A percentile compares a stretch with the other conserved stretches of the same genome.
Conservation (phyloP, 352 stramenopile genomes). For the Pythium periplocum region DNA sequence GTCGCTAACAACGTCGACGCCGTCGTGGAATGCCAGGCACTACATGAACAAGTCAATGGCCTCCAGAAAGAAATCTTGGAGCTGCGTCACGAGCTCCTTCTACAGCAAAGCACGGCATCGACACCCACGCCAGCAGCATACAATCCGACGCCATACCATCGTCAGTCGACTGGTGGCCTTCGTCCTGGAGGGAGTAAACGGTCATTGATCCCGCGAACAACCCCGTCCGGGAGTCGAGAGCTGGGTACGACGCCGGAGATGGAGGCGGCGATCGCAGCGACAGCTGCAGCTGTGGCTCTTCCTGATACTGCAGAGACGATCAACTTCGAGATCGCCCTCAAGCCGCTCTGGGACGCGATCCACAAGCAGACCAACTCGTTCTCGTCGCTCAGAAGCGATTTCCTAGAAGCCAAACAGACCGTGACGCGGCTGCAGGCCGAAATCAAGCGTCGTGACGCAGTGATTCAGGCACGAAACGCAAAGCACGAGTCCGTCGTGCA, state of each 20-base stretch:
- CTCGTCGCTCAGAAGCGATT: slow-evolving; percentile 45
- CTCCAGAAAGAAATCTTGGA: slow-evolving; percentile 79
- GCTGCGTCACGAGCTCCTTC: slow-evolving; percentile 68
- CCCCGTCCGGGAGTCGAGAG: background rate
- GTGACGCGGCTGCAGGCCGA: slow-evolving; percentile 65
- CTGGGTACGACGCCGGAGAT: slow-evolving; percentile 18
- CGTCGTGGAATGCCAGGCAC: slow-evolving; percentile 70
- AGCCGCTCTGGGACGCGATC: slow-evolving; percentile 72
- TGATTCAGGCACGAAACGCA: slow-evolving; percentile 70
- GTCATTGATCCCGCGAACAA: slow-evolving; percentile 4
- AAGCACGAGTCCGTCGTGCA: slow-evolving; percentile 74
- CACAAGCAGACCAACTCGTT: slow-evolving; percentile 79
- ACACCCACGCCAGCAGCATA: slow-evolving; percentile 11
- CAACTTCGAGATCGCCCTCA: slow-evolving; percentile 34
- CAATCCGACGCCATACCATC: slow-evolving; percentile 52
- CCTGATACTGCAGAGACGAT: slow-evolving; percentile 9
- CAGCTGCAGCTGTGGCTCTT: slow-evolving; percentile 17
- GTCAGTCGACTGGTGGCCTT: slow-evolving; percentile 34
- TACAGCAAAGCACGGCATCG: slow-evolving; percentile 42
- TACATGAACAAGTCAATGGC: slow-evolving; percentile 67
- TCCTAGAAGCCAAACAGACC: slow-evolving; percentile 71
- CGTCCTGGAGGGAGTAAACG: slow-evolving; percentile 5
- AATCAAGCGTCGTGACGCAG: slow-evolving; percentile 75
- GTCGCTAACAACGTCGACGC: slow-evolving; percentile 79
- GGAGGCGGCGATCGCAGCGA: slow-evolving; percentile 17